Evolutionary conservation across 2,329 filamentous ascomycete species (phyloP).

Genomic region (Nectriaceae sp.): DNA sequence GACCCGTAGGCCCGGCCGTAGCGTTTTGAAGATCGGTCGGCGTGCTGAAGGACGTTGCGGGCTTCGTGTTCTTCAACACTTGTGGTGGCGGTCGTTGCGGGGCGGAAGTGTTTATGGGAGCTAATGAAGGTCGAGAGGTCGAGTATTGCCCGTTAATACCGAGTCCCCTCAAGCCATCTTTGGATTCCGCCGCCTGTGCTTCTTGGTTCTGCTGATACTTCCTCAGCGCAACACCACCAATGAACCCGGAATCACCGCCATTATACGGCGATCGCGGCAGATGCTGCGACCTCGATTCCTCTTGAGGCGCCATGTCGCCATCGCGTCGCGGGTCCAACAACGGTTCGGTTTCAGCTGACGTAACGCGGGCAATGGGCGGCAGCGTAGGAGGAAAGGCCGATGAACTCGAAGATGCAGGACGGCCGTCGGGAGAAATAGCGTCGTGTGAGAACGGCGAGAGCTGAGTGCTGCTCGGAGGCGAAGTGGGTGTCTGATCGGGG

Average conservation of each 20-base stretch:
- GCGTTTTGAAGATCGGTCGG: conserved; percentile 50
- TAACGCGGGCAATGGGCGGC: conserved; percentile 53
- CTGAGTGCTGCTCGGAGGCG: conserved; percentile 35
- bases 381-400: conserved; percentile 49
- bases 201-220: conserved; percentile 48
- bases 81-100: conserved; percentile 24
- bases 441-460: conserved; percentile 46
- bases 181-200: conserved; percentile 22
- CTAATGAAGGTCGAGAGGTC: conserved; percentile 16
- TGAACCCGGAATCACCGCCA: conserved; percentile 46
- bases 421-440: conserved; percentile 37
- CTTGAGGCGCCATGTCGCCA: conserved; percentile 21
- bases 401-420: conserved; percentile 36
- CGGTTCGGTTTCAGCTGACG: conserved; percentile 40
- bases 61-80: conserved; percentile 32
- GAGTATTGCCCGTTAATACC: conserved; percentile 17
- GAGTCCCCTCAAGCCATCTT: conserved; percentile 18
- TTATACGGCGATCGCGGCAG: conserved; percentile 37
- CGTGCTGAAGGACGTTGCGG: conserved; percentile 45
- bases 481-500: conserved; percentile 49
- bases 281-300: conserved; percentile 28
- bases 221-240: conserved; percentile 55
- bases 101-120: conserved; percentile 33
- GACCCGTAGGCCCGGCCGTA: conserved; percentile 34
- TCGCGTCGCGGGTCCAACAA: conserved; percentile 24